Base-by-base conservation (phyloP, 345 rosid species). In the Arabis alpina region DNA sequence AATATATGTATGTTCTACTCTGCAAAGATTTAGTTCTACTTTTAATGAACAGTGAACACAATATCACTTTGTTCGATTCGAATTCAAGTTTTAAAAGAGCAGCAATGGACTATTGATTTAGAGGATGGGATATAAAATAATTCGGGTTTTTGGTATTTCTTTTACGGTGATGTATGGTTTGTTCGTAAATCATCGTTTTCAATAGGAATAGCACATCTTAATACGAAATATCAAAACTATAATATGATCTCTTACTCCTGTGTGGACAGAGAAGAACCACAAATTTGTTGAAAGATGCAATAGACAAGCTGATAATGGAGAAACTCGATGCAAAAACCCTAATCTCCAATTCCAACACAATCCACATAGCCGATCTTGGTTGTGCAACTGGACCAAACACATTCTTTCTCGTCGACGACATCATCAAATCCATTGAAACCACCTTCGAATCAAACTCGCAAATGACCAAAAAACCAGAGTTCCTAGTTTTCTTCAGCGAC, bases 381-480 rank as follows among this genome's bases (percentile, higher is more conserved):
- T 89, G 92, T 68, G 86, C 92, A 6, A 86, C 76, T 0, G 92
- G 92, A 36, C 87, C 92, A 60, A 89, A 87, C 69, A 77, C 92
- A 36, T 47, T 87, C 52, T 14, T 54, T 12, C 65, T 85, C 27
- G 61, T 87, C 48, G 77, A 82, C 42, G 77, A 83, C 72, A 44
- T 86, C 27, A 42, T 85, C 32, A 65, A 75, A 40, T 78, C 66
- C 13, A 52, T 84, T 1, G 54, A 75, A 75, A 27, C 37, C 12
- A 87, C 50, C 56, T 68, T 75, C 61, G 24, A 48, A 59, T 12
- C 80, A 27, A 73, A 76, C 34, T 63, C 48, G 25, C 40, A 12
- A 42, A 42, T 12, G 47, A 42, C 14, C 67, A 15, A 61, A 3
- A 56, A 48, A 9, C 84, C 81, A 0, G 85, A 88, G 55, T 86